These are phyloP conservation scores for Gossypium davidsonii DNA, from an alignment of 441 rosid genomes.

Conservation along the genomic window DNA sequence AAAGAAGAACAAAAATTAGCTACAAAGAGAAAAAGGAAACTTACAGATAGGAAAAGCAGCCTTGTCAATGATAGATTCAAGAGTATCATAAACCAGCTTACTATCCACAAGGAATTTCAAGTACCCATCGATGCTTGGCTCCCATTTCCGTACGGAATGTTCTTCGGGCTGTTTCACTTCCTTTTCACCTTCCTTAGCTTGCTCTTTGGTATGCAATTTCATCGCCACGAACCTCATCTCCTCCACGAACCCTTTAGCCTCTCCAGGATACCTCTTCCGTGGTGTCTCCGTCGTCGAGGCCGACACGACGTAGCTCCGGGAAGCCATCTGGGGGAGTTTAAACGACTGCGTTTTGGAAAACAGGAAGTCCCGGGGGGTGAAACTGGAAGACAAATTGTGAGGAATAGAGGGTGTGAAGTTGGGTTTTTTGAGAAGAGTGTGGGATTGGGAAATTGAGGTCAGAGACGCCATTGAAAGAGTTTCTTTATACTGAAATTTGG, in stretches of 20 bases:
- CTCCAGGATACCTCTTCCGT: conserved; percentile 65
- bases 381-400: conserved; percentile 25
- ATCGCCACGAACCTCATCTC: conserved; percentile 96
- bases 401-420: conserved; percentile 12
- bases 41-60: conserved; percentile 72
- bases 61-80: conserved; percentile 55
- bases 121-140: conserved; percentile 76
- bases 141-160: conserved; percentile 58
- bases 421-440: conserved; percentile 36
- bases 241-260: conserved; percentile 88
- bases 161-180: conserved; percentile 68
- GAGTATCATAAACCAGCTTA: conserved; percentile 79
- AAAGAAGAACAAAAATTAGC: neutral
- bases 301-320: conserved; percentile 30
- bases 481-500: neutral
- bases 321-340: conserved; percentile 30
- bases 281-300: conserved; percentile 69
- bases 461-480: conserved; percentile 53
- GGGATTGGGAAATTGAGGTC: conserved; percentile 43
- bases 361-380: conserved; percentile 22
- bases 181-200: conserved; percentile 82
- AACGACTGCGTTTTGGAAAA: neutral
- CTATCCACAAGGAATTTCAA: conserved; percentile 77
- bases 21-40: conserved; percentile 25
- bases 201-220: conserved; percentile 82